phyloP scores from a whole-genome alignment of 208 protist species.

The Leishmania tarentolae region DNA sequence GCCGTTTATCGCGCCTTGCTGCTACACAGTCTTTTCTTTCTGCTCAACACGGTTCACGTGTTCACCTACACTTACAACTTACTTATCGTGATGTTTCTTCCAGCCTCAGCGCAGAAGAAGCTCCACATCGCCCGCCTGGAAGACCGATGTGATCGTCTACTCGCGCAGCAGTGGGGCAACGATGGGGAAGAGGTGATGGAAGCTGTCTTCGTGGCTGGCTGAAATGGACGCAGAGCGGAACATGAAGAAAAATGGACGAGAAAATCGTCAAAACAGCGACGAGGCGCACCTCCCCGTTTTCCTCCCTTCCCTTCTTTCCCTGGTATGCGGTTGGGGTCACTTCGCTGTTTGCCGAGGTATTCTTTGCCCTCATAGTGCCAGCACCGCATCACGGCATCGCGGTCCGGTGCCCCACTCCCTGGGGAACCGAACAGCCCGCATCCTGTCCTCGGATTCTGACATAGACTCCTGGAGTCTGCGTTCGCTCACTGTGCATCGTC shows the following conservation, averaged over 20 bases:
- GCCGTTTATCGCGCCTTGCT: slow-evolving; percentile 39
- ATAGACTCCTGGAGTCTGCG: too few species aligned
- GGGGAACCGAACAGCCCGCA: too few species aligned
- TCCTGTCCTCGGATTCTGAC: too few species aligned
- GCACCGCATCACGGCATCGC: not conserved
- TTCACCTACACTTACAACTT: slow-evolving; percentile 51
- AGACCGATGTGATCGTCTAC: slow-evolving; percentile 33
- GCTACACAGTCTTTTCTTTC: slow-evolving; percentile 44
- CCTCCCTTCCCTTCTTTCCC: not conserved
- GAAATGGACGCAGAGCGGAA: not conserved
- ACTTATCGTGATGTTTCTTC: slow-evolving; percentile 21
- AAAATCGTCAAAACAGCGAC: not conserved
- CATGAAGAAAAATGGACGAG: too few species aligned
- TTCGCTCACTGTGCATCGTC: too few species aligned
- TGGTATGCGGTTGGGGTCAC: not conserved
- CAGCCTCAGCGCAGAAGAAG: slow-evolving; percentile 4
- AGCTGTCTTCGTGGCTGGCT: not conserved
- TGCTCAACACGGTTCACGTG: slow-evolving; percentile 37
- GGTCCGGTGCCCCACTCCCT: too few species aligned
- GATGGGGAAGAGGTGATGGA: slow-evolving; percentile 11
- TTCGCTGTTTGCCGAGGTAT: not conserved
- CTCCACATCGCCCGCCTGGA: slow-evolving; percentile 40
- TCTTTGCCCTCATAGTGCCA: not conserved
- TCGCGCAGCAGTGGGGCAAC: not conserved
- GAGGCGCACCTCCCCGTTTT: not conserved